Evolutionary conservation across 1,139 yeast species (phyloP).

Genomic region (Geotrichum siamense): DNA sequence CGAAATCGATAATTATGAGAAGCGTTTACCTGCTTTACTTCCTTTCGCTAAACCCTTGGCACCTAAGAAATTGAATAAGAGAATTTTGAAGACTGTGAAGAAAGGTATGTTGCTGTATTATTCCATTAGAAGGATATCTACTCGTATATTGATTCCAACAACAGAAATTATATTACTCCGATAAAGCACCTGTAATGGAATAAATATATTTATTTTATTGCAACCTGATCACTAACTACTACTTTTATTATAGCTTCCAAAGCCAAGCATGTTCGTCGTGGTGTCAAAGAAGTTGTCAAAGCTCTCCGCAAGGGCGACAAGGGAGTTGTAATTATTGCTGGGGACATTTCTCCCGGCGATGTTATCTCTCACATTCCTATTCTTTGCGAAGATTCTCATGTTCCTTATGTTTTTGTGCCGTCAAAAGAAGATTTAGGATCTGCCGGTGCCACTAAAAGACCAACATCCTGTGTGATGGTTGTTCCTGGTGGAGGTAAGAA

Average conservation of each 20-base stretch:
- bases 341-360: slow-evolving; percentile 96
- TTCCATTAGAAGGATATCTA: background rate
- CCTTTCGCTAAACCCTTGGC: slow-evolving; percentile 96
- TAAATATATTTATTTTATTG: no score
- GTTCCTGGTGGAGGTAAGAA: slow-evolving; percentile 94
- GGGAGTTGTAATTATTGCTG: slow-evolving; percentile 93
- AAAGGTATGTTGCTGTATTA: slow-evolving; percentile 38
- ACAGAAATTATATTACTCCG: no score
- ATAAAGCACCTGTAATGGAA: no score
- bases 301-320: slow-evolving; percentile 96
- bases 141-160: no score
- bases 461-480: slow-evolving; percentile 95
- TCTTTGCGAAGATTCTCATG: slow-evolving; percentile 86
- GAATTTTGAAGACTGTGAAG: slow-evolving; percentile 89
- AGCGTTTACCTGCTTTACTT: slow-evolving; percentile 79
- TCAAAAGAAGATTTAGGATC: slow-evolving; percentile 97
- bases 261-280: slow-evolving; percentile 97
- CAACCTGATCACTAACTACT: slow-evolving; percentile 5
- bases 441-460: slow-evolving; percentile 98
- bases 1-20: slow-evolving; percentile 78
- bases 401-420: slow-evolving; percentile 88
- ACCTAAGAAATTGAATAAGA: slow-evolving; percentile 90
- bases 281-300: slow-evolving; percentile 98
- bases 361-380: slow-evolving; percentile 97
- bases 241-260: slow-evolving; percentile 56